A percentile compares a stretch with the other conserved stretches of the same genome.
phyloP scores from a whole-genome alignment of 768 basidiomycete species.

The Phlebiopsis gigantea region DNA sequence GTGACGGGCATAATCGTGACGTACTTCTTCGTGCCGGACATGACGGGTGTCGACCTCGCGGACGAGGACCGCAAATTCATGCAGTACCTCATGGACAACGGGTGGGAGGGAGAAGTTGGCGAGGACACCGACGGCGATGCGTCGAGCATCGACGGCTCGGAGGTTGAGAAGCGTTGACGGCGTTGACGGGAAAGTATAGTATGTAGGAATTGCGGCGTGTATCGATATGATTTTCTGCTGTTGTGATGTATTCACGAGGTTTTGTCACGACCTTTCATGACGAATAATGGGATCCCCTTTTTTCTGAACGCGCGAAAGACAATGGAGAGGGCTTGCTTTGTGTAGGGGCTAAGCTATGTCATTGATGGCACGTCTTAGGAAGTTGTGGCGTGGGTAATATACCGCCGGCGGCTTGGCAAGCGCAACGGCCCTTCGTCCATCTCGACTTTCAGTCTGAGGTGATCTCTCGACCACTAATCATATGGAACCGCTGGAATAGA shows the following conservation, averaged over 20 bases:
- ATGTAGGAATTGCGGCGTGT: background rate
- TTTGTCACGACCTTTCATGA: background rate
- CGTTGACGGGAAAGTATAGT: background rate
- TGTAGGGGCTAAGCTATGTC: too few species aligned
- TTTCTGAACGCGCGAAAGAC: too few species aligned
- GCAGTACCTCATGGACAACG: slow-evolving; percentile 53
- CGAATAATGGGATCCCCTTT: background rate
- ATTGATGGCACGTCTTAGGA: too few species aligned
- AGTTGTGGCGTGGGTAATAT: too few species aligned
- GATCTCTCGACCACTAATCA: too few species aligned
- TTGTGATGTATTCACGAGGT: background rate
- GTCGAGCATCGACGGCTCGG: background rate
- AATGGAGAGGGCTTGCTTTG: too few species aligned
- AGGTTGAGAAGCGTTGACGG: slow-evolving; percentile 6
- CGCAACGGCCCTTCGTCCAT: too few species aligned
- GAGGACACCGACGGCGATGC: slow-evolving; percentile 30
- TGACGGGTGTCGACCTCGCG: slow-evolving; percentile 55
- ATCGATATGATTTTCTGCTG: background rate
- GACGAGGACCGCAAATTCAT: slow-evolving; percentile 63
- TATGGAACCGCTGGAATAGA: too few species aligned
- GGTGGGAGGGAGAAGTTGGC: slow-evolving; percentile 62
- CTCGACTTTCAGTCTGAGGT: too few species aligned
- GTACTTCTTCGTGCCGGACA: slow-evolving; percentile 64
- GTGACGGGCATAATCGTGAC: slow-evolving; percentile 57
- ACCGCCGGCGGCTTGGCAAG: too few species aligned